Evolutionary conservation across 1,284 basidiomycete genomes (phyloP), one percentile per base, ranked within the genome.

Genomic region (Hortiboletus rubellus): DNA sequence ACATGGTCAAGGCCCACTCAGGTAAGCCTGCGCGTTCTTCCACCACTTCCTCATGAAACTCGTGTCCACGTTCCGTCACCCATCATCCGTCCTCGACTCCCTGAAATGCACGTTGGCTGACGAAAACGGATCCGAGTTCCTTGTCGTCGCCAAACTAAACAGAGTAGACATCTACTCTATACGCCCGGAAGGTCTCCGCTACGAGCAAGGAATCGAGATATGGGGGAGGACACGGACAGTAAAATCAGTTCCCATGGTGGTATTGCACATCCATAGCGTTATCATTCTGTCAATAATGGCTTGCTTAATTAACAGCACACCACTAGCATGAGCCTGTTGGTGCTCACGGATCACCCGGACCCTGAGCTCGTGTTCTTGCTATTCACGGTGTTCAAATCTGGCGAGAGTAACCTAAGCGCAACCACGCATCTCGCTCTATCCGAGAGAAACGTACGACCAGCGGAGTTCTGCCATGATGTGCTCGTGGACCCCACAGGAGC

Each of bases 301-400:
- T 53, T 41, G 30, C 18, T 52, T 45, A 8, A 58, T 55, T 48
- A 27, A 57, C 69, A 85, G 82, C 72, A 78, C 45, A 74, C 75
- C 18, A 68, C 70, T 14, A 72, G 74, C 46, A 81, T 81, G 12
- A 83, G 81, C 62, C 63, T 91, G 15, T 69, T 89, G 18, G 77
- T 89, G 22, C 76, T 90, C 65, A 80, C 86, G 1, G 87, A 87
- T 59, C 87, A 90, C 63, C 89, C 90, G 3, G 82, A 89, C 38
- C 86, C 88, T 7, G 82, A 84, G 60, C 75, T 90, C 9, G 69
- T 91, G 33, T 76, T 90, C 59, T 73, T 91, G 27, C 67, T 75
- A 9, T 87, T 84, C 63, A 64, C 70, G 8, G 69, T 77, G 49
- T 66, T 72, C 27, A 71, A 74, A 37, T 68, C 65, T 14, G 77